A percentile compares a stretch with the other conserved stretches of the same genome.
These are phyloP conservation scores for Epichloe festucae DNA, from an alignment of 2,329 filamentous ascomycete genomes.

Conservation along the genomic window DNA sequence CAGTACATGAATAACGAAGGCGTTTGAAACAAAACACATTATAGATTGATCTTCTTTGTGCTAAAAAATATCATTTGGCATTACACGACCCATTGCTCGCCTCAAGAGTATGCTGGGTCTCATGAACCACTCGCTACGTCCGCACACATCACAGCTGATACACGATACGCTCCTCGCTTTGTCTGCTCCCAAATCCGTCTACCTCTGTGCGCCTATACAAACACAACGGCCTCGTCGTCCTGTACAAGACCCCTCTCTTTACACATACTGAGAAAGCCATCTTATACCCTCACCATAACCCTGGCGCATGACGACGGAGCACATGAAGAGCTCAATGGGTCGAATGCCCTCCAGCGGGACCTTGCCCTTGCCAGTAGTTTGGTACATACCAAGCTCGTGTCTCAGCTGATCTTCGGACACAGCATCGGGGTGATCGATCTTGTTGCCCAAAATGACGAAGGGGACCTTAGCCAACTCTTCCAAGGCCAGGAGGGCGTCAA, in stretches of 20 bases:
- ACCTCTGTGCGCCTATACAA: neutral
- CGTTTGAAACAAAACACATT: neutral
- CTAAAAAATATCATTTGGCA: slow-evolving; percentile 10
- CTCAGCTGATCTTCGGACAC: slow-evolving; percentile 92
- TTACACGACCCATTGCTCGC: slow-evolving; percentile 22
- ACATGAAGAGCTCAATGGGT: slow-evolving; percentile 98
- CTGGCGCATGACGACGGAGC: slow-evolving; percentile 96
- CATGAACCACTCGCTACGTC: slow-evolving; percentile 9
- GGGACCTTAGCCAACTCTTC: slow-evolving; percentile 93
- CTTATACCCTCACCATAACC: slow-evolving; percentile 85
- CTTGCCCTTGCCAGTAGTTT: slow-evolving; percentile 94
- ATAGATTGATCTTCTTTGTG: neutral
- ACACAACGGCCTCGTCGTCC: neutral
- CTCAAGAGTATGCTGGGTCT: slow-evolving; percentile 23
- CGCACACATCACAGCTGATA: neutral
- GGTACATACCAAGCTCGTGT: slow-evolving; percentile 83
- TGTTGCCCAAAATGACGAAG: slow-evolving; percentile 94
- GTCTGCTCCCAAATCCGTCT: neutral
- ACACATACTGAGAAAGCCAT: slow-evolving; percentile 89
- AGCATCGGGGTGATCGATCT: slow-evolving; percentile 96
- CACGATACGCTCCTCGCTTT: neutral
- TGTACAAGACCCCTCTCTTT: slow-evolving; percentile 18
- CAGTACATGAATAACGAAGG: neutral
- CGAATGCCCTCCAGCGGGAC: slow-evolving; percentile 82
- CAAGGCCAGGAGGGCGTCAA: slow-evolving; percentile 91